Evolutionary conservation across 2,329 filamentous ascomycete genomes (phyloP).

Genomic region (Eutypella sp.): DNA sequence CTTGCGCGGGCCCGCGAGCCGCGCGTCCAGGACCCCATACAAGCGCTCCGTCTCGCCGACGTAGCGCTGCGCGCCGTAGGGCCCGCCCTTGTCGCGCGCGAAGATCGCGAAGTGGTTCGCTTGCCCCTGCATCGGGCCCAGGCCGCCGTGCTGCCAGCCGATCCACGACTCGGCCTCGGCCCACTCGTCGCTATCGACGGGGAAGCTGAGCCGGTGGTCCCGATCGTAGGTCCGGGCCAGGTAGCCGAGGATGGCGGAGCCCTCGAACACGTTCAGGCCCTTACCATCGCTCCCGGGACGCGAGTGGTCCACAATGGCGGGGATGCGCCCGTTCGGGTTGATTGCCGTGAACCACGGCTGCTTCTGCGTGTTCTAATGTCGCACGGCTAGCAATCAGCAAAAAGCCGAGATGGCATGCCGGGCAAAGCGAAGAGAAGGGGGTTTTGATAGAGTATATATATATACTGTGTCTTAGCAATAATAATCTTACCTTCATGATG

Average conservation of each 20-base stretch:
- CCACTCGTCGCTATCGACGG: constrained; percentile 34
- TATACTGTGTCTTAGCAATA: too few relatives aligned
- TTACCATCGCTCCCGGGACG: too few relatives aligned
- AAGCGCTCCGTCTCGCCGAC: constrained; percentile 70
- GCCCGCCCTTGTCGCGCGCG: constrained; percentile 62
- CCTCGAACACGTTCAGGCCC: constrained; percentile 66
- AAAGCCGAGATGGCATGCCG: too few relatives aligned
- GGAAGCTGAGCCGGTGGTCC: constrained; percentile 62
- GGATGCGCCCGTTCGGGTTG: constrained; percentile 61
- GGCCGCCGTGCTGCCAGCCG: constrained; percentile 68
- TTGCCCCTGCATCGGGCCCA: constrained; percentile 70
- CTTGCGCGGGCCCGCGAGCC: constrained; percentile 46
- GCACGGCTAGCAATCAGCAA: too few relatives aligned
- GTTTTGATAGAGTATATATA: too few relatives aligned
- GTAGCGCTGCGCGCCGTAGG: constrained; percentile 69
- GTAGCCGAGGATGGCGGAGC: constrained; percentile 68
- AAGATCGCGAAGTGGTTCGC: constrained; percentile 69
- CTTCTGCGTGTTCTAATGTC: constrained; percentile 64
- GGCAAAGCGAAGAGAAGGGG: too few relatives aligned
- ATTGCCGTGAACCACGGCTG: constrained; percentile 60
- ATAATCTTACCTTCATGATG: too few relatives aligned
- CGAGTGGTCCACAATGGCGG: constrained; percentile 64
- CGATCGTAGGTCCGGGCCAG: constrained; percentile 67
- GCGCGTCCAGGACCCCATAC: constrained; percentile 66
- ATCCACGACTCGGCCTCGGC: constrained; percentile 54